Evolutionary conservation across 768 basidiomycete genomes (phyloP), one percentile per base, ranked within the genome.

Genomic region (Lentinula detonsa): DNA sequence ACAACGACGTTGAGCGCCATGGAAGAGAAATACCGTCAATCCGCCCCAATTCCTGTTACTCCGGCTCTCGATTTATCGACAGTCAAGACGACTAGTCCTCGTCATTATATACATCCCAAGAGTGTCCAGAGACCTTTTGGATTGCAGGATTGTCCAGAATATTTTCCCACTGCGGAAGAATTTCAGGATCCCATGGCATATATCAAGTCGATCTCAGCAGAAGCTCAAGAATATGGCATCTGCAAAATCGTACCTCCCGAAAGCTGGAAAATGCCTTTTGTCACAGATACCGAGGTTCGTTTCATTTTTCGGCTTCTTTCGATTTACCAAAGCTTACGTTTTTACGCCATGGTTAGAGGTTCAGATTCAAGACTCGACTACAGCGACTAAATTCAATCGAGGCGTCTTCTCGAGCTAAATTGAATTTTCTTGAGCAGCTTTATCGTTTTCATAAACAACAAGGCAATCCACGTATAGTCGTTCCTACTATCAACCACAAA

Each of bases 401-500:
- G 76, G 97, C 97, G 15, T 91, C 95, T 39, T 95, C 95, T 62
- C 81, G 97, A 66, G 96, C 97, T 55, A 97, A 95, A 75, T 77
- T 98, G 73, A 98, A 97, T 78, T 98, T 97, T 75, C 76, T 98
- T 65, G 96, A 98, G 72, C 94, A 97, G 74, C 83, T 99, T 53
- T 95, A 95, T 74, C 90, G 93, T 67, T 99, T 90, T 73, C 97
- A 98, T 75, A 89, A 91, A 67, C 95, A 98, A 72, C 94, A 95
- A 75, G 93, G 93, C 52, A 93, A 94, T 71, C 80, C 86, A 62
- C 86, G 91, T 65, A 88, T 98, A 28, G 87, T 87, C n/a, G 89
- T 98, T 37, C 97, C 97, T 61, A 90, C 90, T 35, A 93, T 99
- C 71, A 94, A 94, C 73, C 87, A 93, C 73, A 91, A 93, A 69